Base-by-base conservation (phyloP, 2,329 filamentous ascomycete genomes). In the Colletotrichum noveboracense region DNA sequence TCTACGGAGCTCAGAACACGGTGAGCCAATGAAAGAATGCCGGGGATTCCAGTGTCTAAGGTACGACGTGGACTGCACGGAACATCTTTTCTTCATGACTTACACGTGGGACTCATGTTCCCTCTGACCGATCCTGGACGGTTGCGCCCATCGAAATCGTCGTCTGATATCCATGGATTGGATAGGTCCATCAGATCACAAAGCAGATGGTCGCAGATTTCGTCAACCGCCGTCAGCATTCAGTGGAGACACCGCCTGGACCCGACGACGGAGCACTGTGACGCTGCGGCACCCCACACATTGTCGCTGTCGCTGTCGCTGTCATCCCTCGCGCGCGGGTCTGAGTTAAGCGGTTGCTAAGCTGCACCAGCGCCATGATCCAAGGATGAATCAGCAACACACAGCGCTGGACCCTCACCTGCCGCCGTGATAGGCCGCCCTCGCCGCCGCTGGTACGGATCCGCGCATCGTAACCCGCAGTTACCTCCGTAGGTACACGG, bases 371-470 rank as follows among this genome's bases (percentile, higher is more conserved):
- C 64, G 28, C 62, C 62, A 68, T 73, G 43, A 64, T 62, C 62
- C 32, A 62, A 58, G n/a, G 56, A 66, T 75, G 69, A 76, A 73
- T 74, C 70, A 76, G 74, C 74, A 74, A 56, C 74, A 65, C 58
- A 65, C 65, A 76, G 48, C 36, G 48, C 21, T 28, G 48, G 43
- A 65, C 70, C 38, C 64, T 38, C 24, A 30, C 24, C 32, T 36
- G n/a, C 55, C 12, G n/a, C 18, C 69, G 55, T 67, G 55, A 75
- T 67, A 71, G 61, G 72, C n/a, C 52, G 58, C 52, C 30, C 18
- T 30, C 28, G 26, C 21, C 18, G 36, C 38, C 67, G 60, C 32
- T 52, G 34, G 26, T 38, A 56, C 38, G 56, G 70, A 64, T 64
- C 56, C 52, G 52, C 34, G 30, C 68, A 65, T 38, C 16, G 60